Percentiles rank a stretch among this genome's conserved stretches.
Conservation (phyloP, 257 asterid species). For the Coffea canephora region DNA sequence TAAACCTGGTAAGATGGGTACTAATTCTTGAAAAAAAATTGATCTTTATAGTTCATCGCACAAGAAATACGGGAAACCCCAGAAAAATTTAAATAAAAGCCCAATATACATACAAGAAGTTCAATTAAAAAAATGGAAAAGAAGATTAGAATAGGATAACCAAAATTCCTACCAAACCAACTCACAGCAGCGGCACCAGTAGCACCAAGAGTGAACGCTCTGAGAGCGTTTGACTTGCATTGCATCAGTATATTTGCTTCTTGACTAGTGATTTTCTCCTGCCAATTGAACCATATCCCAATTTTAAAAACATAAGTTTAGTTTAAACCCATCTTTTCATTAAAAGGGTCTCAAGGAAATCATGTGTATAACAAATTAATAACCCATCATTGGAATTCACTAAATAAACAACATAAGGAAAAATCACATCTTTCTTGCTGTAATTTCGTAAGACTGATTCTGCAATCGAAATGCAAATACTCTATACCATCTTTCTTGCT, state of each 20-base stretch:
- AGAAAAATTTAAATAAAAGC: not conserved
- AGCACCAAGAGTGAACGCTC: slow-evolving; percentile 40
- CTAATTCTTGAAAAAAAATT: not conserved
- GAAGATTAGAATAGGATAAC: not conserved
- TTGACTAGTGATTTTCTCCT: slow-evolving; percentile 47
- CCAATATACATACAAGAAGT: not conserved
- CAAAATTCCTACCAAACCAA: slow-evolving; percentile 56
- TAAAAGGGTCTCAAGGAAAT: not conserved
- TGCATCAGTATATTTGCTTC: slow-evolving; percentile 44
- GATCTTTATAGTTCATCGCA: not conserved
- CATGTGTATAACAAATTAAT: not conserved
- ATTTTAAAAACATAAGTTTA: not conserved
- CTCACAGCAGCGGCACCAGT: slow-evolving; percentile 35
- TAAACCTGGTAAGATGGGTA: not conserved
- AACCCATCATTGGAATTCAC: slow-evolving; percentile 6
- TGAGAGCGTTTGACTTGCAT: slow-evolving; percentile 35
- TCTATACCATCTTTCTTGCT: not conserved
- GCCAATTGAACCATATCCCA: slow-evolving; percentile 11
- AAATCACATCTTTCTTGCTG: not conserved
- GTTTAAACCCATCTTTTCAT: not conserved
- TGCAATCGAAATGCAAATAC: not conserved
- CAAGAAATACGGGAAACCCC: not conserved
- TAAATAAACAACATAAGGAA: not conserved
- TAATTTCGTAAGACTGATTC: not conserved
- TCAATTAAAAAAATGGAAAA: not conserved